phyloP scores from a whole-genome alignment of 192 early-diverging fungal species.

The Backusella psychrophila region DNA sequence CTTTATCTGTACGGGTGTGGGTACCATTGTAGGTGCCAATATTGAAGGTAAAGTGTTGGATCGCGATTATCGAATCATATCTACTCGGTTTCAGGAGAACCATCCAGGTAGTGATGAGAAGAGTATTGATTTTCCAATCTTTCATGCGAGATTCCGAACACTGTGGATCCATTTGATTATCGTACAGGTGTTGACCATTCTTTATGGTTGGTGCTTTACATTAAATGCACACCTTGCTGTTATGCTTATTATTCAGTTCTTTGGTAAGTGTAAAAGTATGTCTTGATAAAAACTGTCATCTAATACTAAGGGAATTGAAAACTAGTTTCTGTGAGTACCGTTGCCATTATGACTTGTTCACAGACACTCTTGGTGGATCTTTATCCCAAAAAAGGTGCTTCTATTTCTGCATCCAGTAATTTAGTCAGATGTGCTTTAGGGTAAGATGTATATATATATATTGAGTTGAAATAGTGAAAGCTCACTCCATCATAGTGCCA shows the following conservation, averaged over 20 bases:
- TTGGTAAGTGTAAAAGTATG: slow-evolving; percentile 6
- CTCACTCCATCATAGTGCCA: not conserved
- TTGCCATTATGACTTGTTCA: not conserved
- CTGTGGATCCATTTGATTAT: slow-evolving; percentile 19
- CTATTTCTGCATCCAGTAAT: slow-evolving; percentile 30
- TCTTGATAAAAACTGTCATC: no score
- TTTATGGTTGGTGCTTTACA: not conserved
- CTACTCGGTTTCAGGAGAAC: no score
- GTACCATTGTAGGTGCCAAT: not conserved
- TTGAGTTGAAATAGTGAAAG: no score
- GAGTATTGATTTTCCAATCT: slow-evolving; percentile 6
- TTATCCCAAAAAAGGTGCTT: slow-evolving; percentile 24
- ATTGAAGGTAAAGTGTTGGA: not conserved
- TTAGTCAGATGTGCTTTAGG: slow-evolving; percentile 20
- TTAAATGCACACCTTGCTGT: not conserved
- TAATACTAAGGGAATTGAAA: no score
- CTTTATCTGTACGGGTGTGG: not conserved
- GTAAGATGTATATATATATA: not conserved
- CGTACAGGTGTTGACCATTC: slow-evolving; percentile 8
- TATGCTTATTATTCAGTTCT: slow-evolving; percentile 7
- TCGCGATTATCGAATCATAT: not conserved
- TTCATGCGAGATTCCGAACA: slow-evolving; percentile 21
- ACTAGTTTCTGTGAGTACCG: no score
- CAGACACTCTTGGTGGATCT: slow-evolving; percentile 30
- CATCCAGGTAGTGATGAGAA: not conserved